Conservation (phyloP, 441 rosid genomes). For the Jatropha multifida region DNA sequence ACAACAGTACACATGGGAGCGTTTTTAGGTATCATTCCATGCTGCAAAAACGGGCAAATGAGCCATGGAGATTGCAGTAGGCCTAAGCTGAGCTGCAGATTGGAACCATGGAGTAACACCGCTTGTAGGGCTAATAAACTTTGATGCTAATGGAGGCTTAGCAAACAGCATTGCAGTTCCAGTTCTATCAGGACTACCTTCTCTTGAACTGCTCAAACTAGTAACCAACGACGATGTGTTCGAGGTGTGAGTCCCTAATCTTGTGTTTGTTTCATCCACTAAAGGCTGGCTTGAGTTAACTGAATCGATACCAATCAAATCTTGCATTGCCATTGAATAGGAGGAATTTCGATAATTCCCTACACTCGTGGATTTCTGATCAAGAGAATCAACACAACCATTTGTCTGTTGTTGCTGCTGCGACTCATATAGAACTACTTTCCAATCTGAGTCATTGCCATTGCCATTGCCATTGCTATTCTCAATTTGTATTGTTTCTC, state of each 20-base stretch:
- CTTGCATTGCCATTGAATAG: constrained; percentile 43
- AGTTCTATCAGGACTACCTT: constrained; percentile 58
- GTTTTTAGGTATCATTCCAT: constrained; percentile 58
- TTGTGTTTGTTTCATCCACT: constrained; percentile 35
- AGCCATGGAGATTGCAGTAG: constrained; percentile 50
- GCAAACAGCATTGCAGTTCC: constrained; percentile 43
- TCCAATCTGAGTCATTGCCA: constrained; percentile 37
- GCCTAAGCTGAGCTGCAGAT: constrained; percentile 42
- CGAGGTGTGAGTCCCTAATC: constrained; percentile 42
- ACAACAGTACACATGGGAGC: not conserved
- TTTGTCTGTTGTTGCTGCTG: constrained; percentile 26
- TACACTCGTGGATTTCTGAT: constrained; percentile 29
- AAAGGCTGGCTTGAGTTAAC: constrained; percentile 34
- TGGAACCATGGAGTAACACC: constrained; percentile 50
- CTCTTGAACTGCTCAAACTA: constrained; percentile 65
- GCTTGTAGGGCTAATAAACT: constrained; percentile 37
- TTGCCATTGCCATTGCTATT: constrained; percentile 9
- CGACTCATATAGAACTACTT: constrained; percentile 41
- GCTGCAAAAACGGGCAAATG: constrained; percentile 75
- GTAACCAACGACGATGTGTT: constrained; percentile 59
- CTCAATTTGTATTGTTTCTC: constrained; percentile 31
- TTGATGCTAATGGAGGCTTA: constrained; percentile 56
- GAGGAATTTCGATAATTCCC: constrained; percentile 33
- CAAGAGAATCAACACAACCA: constrained; percentile 31
- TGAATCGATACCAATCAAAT: constrained; percentile 46